Conservation (phyloP, 106 monocot species). For the Xerophyta viscosa region DNA sequence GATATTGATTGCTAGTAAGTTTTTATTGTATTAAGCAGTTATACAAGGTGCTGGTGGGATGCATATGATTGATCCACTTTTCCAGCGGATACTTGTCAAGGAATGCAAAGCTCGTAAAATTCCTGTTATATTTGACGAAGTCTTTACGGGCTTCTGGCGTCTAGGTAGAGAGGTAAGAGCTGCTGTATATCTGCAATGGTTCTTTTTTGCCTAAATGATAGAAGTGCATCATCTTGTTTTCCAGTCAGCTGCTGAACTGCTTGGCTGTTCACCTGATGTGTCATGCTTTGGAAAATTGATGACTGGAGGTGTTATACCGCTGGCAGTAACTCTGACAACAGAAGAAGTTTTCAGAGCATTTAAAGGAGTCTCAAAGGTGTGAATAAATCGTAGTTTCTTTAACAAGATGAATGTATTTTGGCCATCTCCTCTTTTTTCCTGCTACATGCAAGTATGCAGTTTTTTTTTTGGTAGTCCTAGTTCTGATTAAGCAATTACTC, state of each 20-base stretch:
- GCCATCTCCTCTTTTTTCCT: too few species aligned
- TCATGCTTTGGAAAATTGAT: slow-evolving; percentile 88
- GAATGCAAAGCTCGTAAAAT: slow-evolving; percentile 59
- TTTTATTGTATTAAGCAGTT: slow-evolving; percentile 35
- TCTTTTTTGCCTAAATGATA: too few species aligned
- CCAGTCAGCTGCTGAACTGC: slow-evolving; percentile 87
- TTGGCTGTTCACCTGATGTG: slow-evolving; percentile 81
- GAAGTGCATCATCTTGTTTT: slow-evolving; percentile 2
- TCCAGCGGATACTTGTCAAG: slow-evolving; percentile 74
- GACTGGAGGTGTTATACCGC: slow-evolving; percentile 89
- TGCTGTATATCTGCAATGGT: too few species aligned
- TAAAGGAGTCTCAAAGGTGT: slow-evolving; percentile 80
- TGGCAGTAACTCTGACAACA: slow-evolving; percentile 79
- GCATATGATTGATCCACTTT: slow-evolving; percentile 97
- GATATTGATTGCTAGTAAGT: too few species aligned
- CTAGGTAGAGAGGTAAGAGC: slow-evolving; percentile 70
- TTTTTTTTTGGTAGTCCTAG: too few species aligned
- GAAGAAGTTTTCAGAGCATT: slow-evolving; percentile 82
- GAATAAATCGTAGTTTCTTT: too few species aligned
- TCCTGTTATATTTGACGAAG: slow-evolving; percentile 97
- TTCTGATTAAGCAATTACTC: too few species aligned
- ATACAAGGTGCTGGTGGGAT: slow-evolving; percentile 93
- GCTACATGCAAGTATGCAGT: too few species aligned
- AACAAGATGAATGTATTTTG: too few species aligned
- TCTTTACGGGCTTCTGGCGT: slow-evolving; percentile 98